Evolutionary conservation across 1,139 yeast genomes (phyloP).

Genomic region (Wickerhamiella pararugosa): DNA sequence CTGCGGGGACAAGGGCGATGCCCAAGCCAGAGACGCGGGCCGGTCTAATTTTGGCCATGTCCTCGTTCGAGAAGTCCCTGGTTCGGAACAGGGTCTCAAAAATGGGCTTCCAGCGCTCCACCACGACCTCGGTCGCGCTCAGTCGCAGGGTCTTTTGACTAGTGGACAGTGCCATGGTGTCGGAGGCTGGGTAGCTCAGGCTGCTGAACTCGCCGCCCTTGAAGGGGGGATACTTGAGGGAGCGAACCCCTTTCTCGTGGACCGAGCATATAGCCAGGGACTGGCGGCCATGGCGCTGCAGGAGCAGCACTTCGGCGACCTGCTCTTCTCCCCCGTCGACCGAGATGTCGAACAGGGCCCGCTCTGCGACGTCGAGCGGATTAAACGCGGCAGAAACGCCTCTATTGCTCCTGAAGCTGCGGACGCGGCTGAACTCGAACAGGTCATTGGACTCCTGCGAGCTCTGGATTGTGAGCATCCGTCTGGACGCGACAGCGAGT

Average conservation of each 20-base stretch:
- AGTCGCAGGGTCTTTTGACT: background rate
- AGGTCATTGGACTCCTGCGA: constrained; percentile 9
- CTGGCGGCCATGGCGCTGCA: constrained; percentile 7
- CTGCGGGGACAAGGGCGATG: constrained; percentile 5
- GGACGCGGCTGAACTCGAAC: constrained; percentile 21
- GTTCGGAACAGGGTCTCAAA: constrained; percentile 1
- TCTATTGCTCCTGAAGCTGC: constrained; percentile 18
- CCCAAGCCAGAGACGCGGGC: constrained; percentile 13
- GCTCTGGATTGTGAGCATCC: constrained; percentile 7
- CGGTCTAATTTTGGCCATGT: background rate
- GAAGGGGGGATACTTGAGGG: constrained; percentile 14
- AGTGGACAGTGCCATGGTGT: background rate
- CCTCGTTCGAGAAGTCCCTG: no score
- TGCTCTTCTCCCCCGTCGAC: constrained; percentile 2
- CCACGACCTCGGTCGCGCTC: constrained; percentile 3
- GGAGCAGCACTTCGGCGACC: constrained; percentile 12
- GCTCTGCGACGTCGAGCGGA: constrained; percentile 18
- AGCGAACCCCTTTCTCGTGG: constrained; percentile 5
- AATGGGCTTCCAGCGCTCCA: constrained; percentile 5
- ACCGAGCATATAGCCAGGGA: constrained; percentile 12
- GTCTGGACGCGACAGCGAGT: constrained; percentile 5
- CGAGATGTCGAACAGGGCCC: constrained; percentile 24
- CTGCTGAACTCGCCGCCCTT: constrained; percentile 12
- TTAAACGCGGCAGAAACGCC: constrained; percentile 22
- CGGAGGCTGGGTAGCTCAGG: background rate